Evolutionary conservation across 192 early-diverging fungal genomes (phyloP).

Genomic region (Coemansia sp.): DNA sequence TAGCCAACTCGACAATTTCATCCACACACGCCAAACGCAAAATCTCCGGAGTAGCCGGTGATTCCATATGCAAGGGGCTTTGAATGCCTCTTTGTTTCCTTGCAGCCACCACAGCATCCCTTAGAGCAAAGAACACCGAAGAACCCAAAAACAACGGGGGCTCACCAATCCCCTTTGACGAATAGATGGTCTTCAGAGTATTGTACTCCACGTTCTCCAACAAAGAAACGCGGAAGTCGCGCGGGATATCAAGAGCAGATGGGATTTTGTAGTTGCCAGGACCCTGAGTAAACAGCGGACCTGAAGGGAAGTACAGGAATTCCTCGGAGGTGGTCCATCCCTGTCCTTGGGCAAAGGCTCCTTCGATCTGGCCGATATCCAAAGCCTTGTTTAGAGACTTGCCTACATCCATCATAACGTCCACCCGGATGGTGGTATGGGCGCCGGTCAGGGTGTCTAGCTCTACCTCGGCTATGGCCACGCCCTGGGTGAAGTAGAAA

Average conservation of each 20-base stretch:
- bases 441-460: constrained; percentile 82
- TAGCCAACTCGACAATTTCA: constrained; percentile 50
- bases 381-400: constrained; percentile 82
- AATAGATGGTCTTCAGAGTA: constrained; percentile 72
- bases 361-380: constrained; percentile 90
- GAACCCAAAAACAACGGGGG: constrained; percentile 85
- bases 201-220: constrained; percentile 59
- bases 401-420: constrained; percentile 87
- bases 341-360: constrained; percentile 81
- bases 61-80: constrained; percentile 63
- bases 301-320: constrained; percentile 73
- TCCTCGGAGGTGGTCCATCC: constrained; percentile 88
- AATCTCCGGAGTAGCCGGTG: constrained; percentile 77
- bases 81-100: constrained; percentile 44
- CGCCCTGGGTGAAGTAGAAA: constrained; percentile 85
- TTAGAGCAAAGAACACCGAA: constrained; percentile 76
- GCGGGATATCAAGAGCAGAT: constrained; percentile 79
- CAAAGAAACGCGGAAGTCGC: constrained; percentile 75
- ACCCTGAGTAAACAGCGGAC: constrained; percentile 77
- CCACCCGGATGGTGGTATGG: constrained; percentile 71
- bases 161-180: constrained; percentile 84
- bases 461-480: constrained; percentile 81
- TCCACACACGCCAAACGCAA: constrained; percentile 76
- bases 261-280: constrained; percentile 90
- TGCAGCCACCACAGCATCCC: constrained; percentile 76